Base-by-base conservation (phyloP, 1,284 basidiomycete species). In the Leccinum griseonigrum region DNA sequence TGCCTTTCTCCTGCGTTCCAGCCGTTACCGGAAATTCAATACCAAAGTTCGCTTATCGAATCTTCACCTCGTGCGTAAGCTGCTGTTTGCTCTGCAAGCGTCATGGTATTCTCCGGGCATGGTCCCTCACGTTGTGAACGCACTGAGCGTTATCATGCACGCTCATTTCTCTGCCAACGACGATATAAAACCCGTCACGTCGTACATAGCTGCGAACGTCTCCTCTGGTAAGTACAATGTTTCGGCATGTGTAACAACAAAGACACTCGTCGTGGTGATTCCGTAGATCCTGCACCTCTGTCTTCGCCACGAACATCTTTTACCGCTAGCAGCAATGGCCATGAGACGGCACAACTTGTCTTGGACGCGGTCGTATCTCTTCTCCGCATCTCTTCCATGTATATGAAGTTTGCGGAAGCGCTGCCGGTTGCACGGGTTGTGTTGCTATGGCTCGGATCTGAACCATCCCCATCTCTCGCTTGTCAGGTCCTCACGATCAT, bases 131-230 rank as follows among this genome's bases (percentile, higher is more conserved):
- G 73, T 94, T 1, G 75, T 91, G 31, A 83, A 86, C 63, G 82
- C 88, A 2, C 73, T 94, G 48, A 80, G 78, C 53, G 77, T 81
- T 3, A 79, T 84, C 4, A 80, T 85, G 48, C 81, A 85, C 67
- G 80, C 85, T 0, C 79, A 83, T 26, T 94, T 92, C 69, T 81
- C 83, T 2, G 81, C 85, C 43, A 90, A 91, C 26, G 85, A 88
- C 53, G 83, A 84, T 0, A 91, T 97, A 68, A 95, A 95, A 69
- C 92, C 93, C 0, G 76, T 95, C 1, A 86, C 95, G 4, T 90
- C 93, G 0, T 97, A 92, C 70, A 77, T 97, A 10, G 92, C 93
- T 14, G 90, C 92, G 0, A 90, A 91, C 68, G 75, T 95, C n/a
- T 87, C 90, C 66, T 85, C 86, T 71, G 81, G 91, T 90, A 63